Base-by-base conservation (phyloP, 306 rosid genomes). In the Boehmeria nivea region DNA sequence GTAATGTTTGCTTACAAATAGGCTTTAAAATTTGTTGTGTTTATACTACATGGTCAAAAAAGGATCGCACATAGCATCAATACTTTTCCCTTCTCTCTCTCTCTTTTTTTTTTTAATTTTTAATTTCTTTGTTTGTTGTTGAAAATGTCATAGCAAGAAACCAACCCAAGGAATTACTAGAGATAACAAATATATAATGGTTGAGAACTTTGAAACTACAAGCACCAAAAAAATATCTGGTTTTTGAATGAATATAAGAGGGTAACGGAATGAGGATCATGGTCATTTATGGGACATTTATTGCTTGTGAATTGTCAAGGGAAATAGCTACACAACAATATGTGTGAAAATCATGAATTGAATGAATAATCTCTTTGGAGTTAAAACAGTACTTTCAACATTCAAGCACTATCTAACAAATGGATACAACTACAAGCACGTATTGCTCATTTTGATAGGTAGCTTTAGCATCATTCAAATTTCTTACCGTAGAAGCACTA, bases 371-470 rank as follows among this genome's bases (percentile, higher is more conserved):
- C 18, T 12, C 51, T 45, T 45, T 45, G 51, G 7, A 50, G 18
- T 22, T 12, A 50, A 4, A 19, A 46, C 26, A 21, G 31, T 12
- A 23, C 27, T 49, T 21, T 50, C 16, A 50, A 49, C 10, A 6
- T 22, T 20, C n/a, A n/a, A n/a, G n/a, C n/a, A n/a, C n/a, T n/a
- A n/a, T n/a, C n/a, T n/a, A n/a, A n/a, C n/a, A n/a, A n/a, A n/a
- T n/a, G n/a, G n/a, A 45, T 9, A 12, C 9, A 45, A 19, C 6
- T 1, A 17, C 23, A 6, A 2, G 2, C 23, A 44, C 2, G 20
- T 49, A 49, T 21, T 49, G 26, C 54, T 49, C 54, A 24, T 49
- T 49, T 5, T 49, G 54, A 27, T 22, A 11, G 13, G 54, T 49
- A 11, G 45, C 6, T 40, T 40, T 40, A n/a, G 45, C 10, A 40